Conservation (phyloP, 495 filamentous ascomycete species). For the Aspergillus asperescens region DNA sequence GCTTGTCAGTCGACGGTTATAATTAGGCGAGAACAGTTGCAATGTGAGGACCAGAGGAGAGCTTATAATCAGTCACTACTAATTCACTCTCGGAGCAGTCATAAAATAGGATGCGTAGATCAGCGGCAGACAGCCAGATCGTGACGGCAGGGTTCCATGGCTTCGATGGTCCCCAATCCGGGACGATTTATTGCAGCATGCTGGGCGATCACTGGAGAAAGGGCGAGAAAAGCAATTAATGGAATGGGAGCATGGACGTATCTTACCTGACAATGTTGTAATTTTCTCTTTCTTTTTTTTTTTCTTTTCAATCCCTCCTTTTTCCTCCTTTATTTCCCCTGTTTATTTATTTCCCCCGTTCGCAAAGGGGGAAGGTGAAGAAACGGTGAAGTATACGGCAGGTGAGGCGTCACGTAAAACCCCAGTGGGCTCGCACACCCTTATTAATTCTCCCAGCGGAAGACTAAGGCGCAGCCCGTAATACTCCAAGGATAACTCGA, state of each 20-base stretch:
- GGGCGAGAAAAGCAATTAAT: slow-evolving; percentile 29
- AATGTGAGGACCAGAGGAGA: slow-evolving; percentile 29
- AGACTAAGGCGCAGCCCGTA: neutral
- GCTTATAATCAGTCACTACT: slow-evolving; percentile 38
- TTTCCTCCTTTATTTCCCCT: neutral
- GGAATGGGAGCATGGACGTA: slow-evolving; percentile 8
- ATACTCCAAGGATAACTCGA: neutral
- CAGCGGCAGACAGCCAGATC: slow-evolving; percentile 40
- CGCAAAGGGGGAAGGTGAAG: slow-evolving; percentile 8
- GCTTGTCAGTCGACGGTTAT: slow-evolving; percentile 28
- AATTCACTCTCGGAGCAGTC: slow-evolving; percentile 43
- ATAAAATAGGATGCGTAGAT: slow-evolving; percentile 42
- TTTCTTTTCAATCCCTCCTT: slow-evolving; percentile 3
- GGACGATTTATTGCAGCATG: slow-evolving; percentile 43
- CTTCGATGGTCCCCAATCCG: slow-evolving; percentile 38
- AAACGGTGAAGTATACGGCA: slow-evolving; percentile 32
- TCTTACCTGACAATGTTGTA: slow-evolving; percentile 19
- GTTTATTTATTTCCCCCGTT: slow-evolving; percentile 5
- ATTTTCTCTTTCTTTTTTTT: slow-evolving; percentile 9
- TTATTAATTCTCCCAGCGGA: neutral
- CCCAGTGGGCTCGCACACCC: slow-evolving; percentile 16
- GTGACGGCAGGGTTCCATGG: slow-evolving; percentile 43
- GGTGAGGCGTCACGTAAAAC: slow-evolving; percentile 24
- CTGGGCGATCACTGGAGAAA: slow-evolving; percentile 42
- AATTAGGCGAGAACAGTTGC: slow-evolving; percentile 23